Evolutionary conservation across 441 rosid species (phyloP).

Genomic region (Syzygium syzygioides): DNA sequence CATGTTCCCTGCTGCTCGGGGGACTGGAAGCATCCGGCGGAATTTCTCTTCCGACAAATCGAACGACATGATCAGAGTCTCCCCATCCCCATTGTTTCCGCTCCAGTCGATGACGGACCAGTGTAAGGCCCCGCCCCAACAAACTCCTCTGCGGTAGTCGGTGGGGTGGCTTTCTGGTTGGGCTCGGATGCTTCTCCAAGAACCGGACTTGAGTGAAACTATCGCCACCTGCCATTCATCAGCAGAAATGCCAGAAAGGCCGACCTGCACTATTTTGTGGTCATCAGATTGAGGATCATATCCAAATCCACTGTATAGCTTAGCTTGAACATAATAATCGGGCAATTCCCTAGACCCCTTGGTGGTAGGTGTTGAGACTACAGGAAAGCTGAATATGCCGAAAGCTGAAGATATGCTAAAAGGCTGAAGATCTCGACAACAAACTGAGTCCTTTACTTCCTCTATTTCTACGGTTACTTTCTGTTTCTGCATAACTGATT

Average conservation of each 20-base stretch:
- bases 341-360: neutral
- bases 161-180: neutral
- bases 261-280: neutral
- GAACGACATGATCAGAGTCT: neutral
- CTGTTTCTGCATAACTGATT: too few relatives aligned
- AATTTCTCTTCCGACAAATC: neutral
- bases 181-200: neutral
- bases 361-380: too few relatives aligned
- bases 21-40: too few relatives aligned
- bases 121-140: neutral
- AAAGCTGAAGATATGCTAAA: too few relatives aligned
- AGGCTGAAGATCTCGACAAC: too few relatives aligned
- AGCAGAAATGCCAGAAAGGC: neutral
- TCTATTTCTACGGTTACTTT: too few relatives aligned
- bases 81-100: neutral
- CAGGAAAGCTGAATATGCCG: too few relatives aligned
- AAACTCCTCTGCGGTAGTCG: fast-evolving
- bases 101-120: neutral
- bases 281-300: neutral
- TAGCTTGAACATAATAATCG: neutral
- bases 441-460: too few relatives aligned
- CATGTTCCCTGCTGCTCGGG: too few relatives aligned
- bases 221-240: neutral
- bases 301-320: neutral
- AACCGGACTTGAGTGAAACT: neutral